These are phyloP conservation scores for Acidomyces sp. DNA, from an alignment of 495 filamentous ascomycete genomes.

Conservation along the genomic window DNA sequence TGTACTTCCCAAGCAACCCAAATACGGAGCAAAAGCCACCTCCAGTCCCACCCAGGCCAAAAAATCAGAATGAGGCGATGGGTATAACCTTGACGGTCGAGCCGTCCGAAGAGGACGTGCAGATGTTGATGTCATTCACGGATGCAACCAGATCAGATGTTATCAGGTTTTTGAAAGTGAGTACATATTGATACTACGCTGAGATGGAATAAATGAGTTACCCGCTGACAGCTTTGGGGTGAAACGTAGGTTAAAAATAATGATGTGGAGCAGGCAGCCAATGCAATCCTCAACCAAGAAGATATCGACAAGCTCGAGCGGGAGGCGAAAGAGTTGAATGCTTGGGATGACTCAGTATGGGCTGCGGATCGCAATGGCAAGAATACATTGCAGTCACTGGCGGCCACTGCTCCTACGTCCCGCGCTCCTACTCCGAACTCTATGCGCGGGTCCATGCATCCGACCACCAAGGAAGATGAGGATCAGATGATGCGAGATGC, in stretches of 20 bases:
- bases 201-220: too few relatives aligned
- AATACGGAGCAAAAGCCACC: conserved; percentile 1
- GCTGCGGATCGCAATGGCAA: conserved; percentile 7
- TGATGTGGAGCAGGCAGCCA: conserved; percentile 4
- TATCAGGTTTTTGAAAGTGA: conserved; percentile 10
- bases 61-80: conserved; percentile 10
- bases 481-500: conserved; percentile 11
- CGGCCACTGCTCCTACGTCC: conserved; percentile 6
- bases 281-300: conserved; percentile 12
- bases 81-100: conserved; percentile 8
- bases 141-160: background rate
- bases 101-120: conserved; percentile 2
- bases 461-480: conserved; percentile 9
- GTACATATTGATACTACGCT: background rate
- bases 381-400: conserved; percentile 2
- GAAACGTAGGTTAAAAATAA: conserved; percentile 11
- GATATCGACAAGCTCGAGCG: conserved; percentile 2
- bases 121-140: conserved; percentile 7
- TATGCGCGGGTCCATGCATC: conserved; percentile 1
- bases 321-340: background rate
- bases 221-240: too few relatives aligned
- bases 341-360: conserved; percentile 12
- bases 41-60: conserved; percentile 2
- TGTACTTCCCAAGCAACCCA: conserved; percentile 3
- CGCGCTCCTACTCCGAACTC: background rate